A percentile compares a stretch with the other conserved stretches of the same genome.
Evolutionary conservation across 257 asterid genomes (phyloP).

Genomic region (Ilex aquifolium): DNA sequence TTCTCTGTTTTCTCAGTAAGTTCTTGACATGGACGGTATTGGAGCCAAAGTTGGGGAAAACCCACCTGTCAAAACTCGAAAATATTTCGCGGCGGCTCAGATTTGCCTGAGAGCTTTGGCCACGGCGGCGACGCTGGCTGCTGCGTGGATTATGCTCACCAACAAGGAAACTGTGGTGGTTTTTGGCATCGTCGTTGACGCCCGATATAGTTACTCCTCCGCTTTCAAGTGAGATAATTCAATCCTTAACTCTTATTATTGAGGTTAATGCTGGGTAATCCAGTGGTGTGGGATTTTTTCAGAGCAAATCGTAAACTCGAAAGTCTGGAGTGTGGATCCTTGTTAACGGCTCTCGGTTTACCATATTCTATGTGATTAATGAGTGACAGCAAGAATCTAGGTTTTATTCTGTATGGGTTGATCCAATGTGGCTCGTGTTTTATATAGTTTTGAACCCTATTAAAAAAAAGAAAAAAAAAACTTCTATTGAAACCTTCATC

Average conservation of each 20-base stretch:
- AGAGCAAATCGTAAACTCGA: background rate
- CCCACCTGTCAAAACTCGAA: conserved; percentile 22
- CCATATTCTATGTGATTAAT: too few species aligned
- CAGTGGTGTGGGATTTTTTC: too few species aligned
- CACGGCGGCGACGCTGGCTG: conserved; percentile 36
- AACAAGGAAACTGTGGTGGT: conserved; percentile 37
- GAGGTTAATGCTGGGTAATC: too few species aligned
- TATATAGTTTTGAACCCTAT: too few species aligned
- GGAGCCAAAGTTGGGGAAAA: conserved; percentile 11
- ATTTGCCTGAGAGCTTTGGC: conserved; percentile 33
- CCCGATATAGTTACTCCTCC: conserved; percentile 52
- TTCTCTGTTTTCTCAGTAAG: background rate
- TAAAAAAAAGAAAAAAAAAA: too few species aligned
- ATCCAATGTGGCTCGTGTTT: too few species aligned
- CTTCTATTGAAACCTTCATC: too few species aligned
- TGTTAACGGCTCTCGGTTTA: too few species aligned
- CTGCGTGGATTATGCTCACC: conserved; percentile 44
- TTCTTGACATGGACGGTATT: background rate
- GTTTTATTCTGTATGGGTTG: too few species aligned
- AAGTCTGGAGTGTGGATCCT: too few species aligned
- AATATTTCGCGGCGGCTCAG: conserved; percentile 24
- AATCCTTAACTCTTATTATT: background rate
- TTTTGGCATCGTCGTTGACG: conserved; percentile 36
- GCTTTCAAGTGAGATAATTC: conserved; percentile 40
- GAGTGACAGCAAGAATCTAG: too few species aligned